Base-by-base conservation (phyloP, 441 rosid genomes). In the Populus hybrid region DNA sequence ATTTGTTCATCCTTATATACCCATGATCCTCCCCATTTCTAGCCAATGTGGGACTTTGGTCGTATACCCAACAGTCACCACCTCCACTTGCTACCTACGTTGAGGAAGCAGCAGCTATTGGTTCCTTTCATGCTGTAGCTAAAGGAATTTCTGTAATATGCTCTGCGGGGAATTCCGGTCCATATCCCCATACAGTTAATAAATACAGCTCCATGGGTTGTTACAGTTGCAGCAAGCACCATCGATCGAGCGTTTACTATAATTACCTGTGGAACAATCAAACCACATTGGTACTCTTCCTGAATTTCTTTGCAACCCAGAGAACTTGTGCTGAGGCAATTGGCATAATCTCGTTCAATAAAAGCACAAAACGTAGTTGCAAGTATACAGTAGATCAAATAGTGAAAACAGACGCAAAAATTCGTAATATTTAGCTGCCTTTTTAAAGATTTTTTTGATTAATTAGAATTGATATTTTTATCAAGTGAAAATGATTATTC, bases 181-280 rank as follows among this genome's bases (percentile, higher is more conserved):
- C 92, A 74, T 81, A 76, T 80, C 82, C 87, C 53, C 86, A 84
- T 33, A 86, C 83, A 4, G 83, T 87, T 35, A n/a, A 77, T 72
- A 26, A 89, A 89, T 71, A 85, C 88, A 26, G 90, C 92, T 61
- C 92, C 90, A 0, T 89, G 89, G 90, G n/a, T 87, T 53, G 72
- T 84, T 16, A 86, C 90, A 0, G 92, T 87, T 20, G 90, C 87
- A 1, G 88, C 88, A 53, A 89, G 88, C 85, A 83, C 88, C 77
- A 86, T 86, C 40, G 90, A 87, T 82, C 81, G 87, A 77, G 87
- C 80, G 50, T 89, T 89, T 2, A 80, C 85, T 26, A 67, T 50
- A 7, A 79, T 88, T 76, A 89, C 86, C 38, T 82, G 64, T 87
- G 90, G 35, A 88, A 88, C 79, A 86, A 86, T 68, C 85, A 75